A percentile compares a stretch with the other conserved stretches of the same genome.
These are phyloP conservation scores for Pythium volutum DNA, from an alignment of 352 stramenopile genomes.

Conservation along the genomic window DNA sequence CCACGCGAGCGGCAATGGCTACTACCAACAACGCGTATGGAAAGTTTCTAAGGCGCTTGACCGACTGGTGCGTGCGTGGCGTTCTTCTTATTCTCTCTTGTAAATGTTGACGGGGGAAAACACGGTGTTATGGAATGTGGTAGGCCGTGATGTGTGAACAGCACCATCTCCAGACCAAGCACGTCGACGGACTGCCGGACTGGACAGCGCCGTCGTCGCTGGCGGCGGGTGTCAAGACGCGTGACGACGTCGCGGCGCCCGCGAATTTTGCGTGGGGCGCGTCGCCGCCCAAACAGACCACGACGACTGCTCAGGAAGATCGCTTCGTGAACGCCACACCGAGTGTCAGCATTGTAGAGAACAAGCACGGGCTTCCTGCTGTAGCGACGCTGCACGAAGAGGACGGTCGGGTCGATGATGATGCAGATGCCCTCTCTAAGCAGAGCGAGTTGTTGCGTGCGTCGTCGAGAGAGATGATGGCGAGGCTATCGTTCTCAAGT, in stretches of 20 bases:
- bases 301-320: not conserved
- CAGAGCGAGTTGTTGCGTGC: constrained; percentile 9
- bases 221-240: constrained; percentile 39
- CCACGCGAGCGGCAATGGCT: not conserved
- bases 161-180: constrained; percentile 41
- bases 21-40: constrained; percentile 37
- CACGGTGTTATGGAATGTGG: not conserved
- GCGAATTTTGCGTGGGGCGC: constrained; percentile 51
- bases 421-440: not conserved
- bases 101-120: not conserved
- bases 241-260: constrained; percentile 21
- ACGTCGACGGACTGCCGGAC: constrained; percentile 46
- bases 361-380: not conserved
- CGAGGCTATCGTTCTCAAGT: constrained; percentile 9
- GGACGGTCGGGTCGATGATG: not conserved
- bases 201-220: constrained; percentile 30
- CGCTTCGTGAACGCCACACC: not conserved
- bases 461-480: constrained; percentile 17
- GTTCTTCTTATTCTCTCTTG: not conserved
- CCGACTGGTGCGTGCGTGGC: constrained; percentile 21
- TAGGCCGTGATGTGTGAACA: constrained; percentile 56
- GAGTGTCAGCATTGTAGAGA: not conserved
- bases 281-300: not conserved
- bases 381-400: not conserved
- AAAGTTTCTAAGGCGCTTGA: constrained; percentile 54